Percentiles rank a stretch among this genome's conserved stretches.
phyloP scores from a whole-genome alignment of 345 rosid species.

The Euphorbia tirucalli region DNA sequence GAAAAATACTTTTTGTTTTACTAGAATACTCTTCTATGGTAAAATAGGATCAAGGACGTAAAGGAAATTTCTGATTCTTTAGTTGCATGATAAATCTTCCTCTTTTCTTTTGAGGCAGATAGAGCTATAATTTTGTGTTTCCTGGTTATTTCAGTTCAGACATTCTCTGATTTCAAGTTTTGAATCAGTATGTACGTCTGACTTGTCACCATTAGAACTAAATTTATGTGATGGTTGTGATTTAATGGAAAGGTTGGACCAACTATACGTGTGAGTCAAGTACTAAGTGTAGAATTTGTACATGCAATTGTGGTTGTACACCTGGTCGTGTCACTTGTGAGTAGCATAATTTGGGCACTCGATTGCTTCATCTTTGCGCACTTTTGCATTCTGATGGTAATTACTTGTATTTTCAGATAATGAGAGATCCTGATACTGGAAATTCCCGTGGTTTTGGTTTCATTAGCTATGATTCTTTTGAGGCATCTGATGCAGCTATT shows the following conservation, averaged over 20 bases:
- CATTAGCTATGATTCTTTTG: conserved; percentile 96
- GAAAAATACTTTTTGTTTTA: too few relatives aligned
- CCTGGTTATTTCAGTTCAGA: not conserved
- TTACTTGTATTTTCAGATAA: conserved; percentile 48
- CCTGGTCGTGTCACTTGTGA: not conserved
- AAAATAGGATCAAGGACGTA: not conserved
- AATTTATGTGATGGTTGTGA: not conserved
- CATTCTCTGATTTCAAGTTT: not conserved
- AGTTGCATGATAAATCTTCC: not conserved
- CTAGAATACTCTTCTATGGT: not conserved
- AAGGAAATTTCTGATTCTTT: not conserved
- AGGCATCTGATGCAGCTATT: conserved; percentile 98
- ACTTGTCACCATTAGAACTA: not conserved
- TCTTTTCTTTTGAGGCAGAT: not conserved
- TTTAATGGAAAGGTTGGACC: conserved; percentile 2
- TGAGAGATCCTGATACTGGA: conserved; percentile 99
- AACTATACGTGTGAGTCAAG: not conserved
- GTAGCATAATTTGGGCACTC: not conserved
- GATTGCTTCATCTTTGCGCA: too few relatives aligned
- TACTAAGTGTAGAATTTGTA: not conserved
- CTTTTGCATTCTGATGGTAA: conserved; percentile 22
- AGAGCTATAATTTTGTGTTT: not conserved
- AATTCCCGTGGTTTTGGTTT: conserved; percentile 98
- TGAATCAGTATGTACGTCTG: not conserved
- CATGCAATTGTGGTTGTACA: not conserved